phyloP scores from a whole-genome alignment of 2,329 filamentous ascomycete genomes.

The Lachnellula suecica region DNA sequence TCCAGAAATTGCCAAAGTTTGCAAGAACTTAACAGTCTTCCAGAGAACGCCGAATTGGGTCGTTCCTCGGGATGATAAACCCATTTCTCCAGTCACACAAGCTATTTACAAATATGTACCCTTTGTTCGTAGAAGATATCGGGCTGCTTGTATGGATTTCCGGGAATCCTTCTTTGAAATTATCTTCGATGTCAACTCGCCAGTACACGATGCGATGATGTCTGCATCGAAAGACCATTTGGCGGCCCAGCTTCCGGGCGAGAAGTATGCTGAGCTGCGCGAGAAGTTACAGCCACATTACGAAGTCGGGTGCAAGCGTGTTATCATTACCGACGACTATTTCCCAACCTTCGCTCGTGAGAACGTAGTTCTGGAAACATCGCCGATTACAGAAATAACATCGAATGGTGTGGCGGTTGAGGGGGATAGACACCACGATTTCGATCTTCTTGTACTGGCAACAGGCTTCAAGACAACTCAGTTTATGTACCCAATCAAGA shows the following conservation, averaged over 20 bases:
- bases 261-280: conserved; percentile 46
- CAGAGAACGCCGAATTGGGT: conserved; percentile 61
- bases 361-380: conserved; percentile 52
- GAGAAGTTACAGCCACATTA: conserved; percentile 54
- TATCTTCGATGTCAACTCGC: conserved; percentile 32
- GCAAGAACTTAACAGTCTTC: conserved; percentile 50
- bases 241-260: conserved; percentile 44
- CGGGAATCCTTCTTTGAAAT: conserved; percentile 48
- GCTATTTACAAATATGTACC: conserved; percentile 43
- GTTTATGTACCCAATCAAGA: conserved; percentile 56
- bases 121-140: conserved; percentile 47
- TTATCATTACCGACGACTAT: conserved; percentile 56
- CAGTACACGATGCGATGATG: conserved; percentile 21
- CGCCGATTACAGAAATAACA: conserved; percentile 45
- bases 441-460: conserved; percentile 56
- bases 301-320: conserved; percentile 51
- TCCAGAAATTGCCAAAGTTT: conserved; percentile 52
- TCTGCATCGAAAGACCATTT: conserved; percentile 43
- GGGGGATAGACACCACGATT: conserved; percentile 41
- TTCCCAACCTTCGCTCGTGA: conserved; percentile 46
- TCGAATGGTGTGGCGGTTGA: conserved; percentile 45
- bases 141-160: conserved; percentile 53
- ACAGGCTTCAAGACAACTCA: conserved; percentile 59
- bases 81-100: conserved; percentile 37
- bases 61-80: conserved; percentile 49